Conservation (phyloP, 2,329 filamentous ascomycete genomes). For the Neocucurbitaria cava region DNA sequence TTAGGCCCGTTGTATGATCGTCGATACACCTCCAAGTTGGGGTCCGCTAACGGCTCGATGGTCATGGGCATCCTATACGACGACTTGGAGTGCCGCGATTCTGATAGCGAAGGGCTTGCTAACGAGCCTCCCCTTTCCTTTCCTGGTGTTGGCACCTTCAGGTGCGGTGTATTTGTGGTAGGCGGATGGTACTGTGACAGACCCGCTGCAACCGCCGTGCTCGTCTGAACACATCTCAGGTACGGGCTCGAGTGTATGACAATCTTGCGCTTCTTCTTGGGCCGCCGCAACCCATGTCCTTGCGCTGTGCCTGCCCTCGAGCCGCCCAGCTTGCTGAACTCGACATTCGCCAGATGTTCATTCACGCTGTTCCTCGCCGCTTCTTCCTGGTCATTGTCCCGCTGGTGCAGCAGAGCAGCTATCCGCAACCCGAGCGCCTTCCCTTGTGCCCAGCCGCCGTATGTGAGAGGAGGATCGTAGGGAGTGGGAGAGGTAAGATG, state of each 20-base stretch:
- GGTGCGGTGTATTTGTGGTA: slow-evolving; percentile 28
- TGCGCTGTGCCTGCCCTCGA: slow-evolving; percentile 5
- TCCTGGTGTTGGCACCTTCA: slow-evolving; percentile 26
- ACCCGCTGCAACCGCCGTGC: slow-evolving; percentile 84
- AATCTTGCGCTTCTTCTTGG: slow-evolving; percentile 72
- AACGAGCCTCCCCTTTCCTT: slow-evolving; percentile 21
- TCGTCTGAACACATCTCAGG: slow-evolving; percentile 89
- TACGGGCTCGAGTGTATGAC: slow-evolving; percentile 95
- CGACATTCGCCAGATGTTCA: slow-evolving; percentile 27
- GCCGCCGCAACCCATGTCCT: background rate
- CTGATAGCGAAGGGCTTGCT: slow-evolving; percentile 19
- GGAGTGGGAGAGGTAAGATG: slow-evolving; percentile 90
- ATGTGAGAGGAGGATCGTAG: slow-evolving; percentile 94
- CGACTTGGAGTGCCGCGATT: slow-evolving; percentile 19
- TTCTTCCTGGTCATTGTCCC: slow-evolving; percentile 56
- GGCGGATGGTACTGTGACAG: slow-evolving; percentile 69
- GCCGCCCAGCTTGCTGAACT: slow-evolving; percentile 29
- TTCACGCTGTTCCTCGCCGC: slow-evolving; percentile 23
- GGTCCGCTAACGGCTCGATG: slow-evolving; percentile 46
- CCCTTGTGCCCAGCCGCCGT: slow-evolving; percentile 90
- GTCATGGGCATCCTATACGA: slow-evolving; percentile 29
- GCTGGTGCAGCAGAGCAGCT: slow-evolving; percentile 68
- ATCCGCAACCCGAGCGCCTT: slow-evolving; percentile 84
- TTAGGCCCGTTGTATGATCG: slow-evolving; percentile 45
- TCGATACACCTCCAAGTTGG: slow-evolving; percentile 43